Evolutionary conservation across 208 protist genomes (phyloP), one percentile per base, ranked within the genome.

Genomic region (Leishmania amazonensis): DNA sequence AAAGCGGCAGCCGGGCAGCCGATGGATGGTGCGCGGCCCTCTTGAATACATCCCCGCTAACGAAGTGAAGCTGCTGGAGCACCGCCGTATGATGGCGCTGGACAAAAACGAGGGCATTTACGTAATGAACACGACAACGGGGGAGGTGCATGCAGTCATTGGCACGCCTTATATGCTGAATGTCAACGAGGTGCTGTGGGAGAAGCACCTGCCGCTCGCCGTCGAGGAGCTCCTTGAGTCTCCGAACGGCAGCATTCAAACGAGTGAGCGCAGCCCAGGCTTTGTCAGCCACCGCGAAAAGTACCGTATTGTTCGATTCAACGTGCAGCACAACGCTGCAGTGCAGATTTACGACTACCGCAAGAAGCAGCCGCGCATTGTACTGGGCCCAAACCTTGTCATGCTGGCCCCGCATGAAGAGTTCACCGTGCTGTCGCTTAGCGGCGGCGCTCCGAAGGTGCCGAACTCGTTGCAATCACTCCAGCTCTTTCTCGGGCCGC

Each of bases 41-140:
- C 70, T 76, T 53, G 95, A 99, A 77, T 99, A 98, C 82, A 89
- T 98, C 28, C 98, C 99, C 31, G 80, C 89, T 17, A 86, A 97
- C 35, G 76, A 96, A 68, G 97, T 99, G 73, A 88, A 97, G 65
- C 83, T 99, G 7, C 65, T 99, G 38, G 96, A 99, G 81, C 89
- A 84, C 58, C 92, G 98, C 71, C 75, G 84, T 51, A 82, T 96
- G 4, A 99, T 99, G 51, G 89, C 98, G 60, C 91, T 99, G 24
- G 97, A 99, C 83, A 94, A 98, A 71, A 99, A 99, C 89, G 98
- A 99, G 86, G 99, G 98, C 79, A 95, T 99, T 72, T 99, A 99
- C 84, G 96, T 99, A 19, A 94, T 97, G 85, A 93, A 99, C 88
- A 93, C 81, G 4, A 89, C 79, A 28, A 98, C 97, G 0, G 98